Conservation (phyloP, 805 yeast species). For the Kodamaea jinghongensis region DNA sequence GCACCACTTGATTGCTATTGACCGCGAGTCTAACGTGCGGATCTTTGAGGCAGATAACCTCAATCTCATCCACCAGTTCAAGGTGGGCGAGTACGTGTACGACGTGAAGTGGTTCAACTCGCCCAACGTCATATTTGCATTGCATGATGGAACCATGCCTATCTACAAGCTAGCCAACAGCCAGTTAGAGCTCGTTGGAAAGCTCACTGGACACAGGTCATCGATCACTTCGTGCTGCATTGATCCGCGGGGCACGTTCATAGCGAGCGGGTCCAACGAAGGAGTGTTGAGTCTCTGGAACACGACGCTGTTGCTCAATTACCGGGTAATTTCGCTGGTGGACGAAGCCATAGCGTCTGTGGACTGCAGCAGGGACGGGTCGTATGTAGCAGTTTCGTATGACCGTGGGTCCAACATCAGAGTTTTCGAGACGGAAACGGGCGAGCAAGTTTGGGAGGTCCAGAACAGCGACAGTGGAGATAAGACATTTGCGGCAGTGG, state of each 20-base stretch:
- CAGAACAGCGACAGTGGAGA: constrained; percentile 29
- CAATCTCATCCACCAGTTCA: constrained; percentile 22
- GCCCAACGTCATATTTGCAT: constrained; percentile 34
- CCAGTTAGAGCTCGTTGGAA: constrained; percentile 7
- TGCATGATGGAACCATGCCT: constrained; percentile 45
- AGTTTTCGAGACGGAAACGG: constrained; percentile 34
- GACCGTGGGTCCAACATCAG: constrained; percentile 41
- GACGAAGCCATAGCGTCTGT: constrained; percentile 45
- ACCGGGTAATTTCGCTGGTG: constrained; percentile 35
- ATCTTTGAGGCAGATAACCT: constrained; percentile 35
- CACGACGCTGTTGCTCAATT: constrained; percentile 33
- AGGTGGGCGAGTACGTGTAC: constrained; percentile 29
- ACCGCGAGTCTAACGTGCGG: constrained; percentile 35
- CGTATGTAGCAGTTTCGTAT: constrained; percentile 42
- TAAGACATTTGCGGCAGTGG: constrained; percentile 24
- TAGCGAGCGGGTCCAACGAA: constrained; percentile 57
- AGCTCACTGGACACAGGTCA: constrained; percentile 47
- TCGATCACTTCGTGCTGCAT: constrained; percentile 45
- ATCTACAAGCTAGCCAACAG: constrained; percentile 17
- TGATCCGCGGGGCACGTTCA: constrained; percentile 51
- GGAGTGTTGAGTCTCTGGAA: constrained; percentile 56
- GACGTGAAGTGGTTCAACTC: constrained; percentile 48
- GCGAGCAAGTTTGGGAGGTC: constrained; percentile 29
- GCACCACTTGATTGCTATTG: constrained; percentile 41
- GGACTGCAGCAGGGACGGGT: constrained; percentile 45